Conservation (phyloP, 2,329 filamentous ascomycete species). For the Dothiorella sarmentorum region DNA sequence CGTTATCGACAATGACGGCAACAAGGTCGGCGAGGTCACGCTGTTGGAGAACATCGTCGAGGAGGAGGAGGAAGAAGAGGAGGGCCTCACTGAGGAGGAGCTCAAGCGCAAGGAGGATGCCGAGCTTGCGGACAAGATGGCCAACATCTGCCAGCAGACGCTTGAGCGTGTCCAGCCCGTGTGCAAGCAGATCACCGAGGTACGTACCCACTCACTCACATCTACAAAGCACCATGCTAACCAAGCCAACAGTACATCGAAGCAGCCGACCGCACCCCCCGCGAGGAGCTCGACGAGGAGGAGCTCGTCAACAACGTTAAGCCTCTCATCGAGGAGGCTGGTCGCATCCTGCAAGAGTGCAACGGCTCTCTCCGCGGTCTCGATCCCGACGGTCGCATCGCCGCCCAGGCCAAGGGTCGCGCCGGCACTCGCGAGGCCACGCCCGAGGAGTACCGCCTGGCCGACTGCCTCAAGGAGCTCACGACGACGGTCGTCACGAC, state of each 20-base stretch:
- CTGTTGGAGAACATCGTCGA: slow-evolving; percentile 60
- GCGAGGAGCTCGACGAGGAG: slow-evolving; percentile 88
- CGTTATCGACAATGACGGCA: slow-evolving; percentile 54
- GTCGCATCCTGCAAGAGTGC: slow-evolving; percentile 76
- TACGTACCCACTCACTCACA: slow-evolving; percentile 40
- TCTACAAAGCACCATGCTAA: background rate
- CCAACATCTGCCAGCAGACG: slow-evolving; percentile 68
- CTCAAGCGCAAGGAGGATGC: slow-evolving; percentile 58
- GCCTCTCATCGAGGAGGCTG: slow-evolving; percentile 83
- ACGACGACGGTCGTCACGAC: slow-evolving; percentile 76
- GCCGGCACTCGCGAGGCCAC: slow-evolving; percentile 70
- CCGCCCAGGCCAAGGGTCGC: slow-evolving; percentile 79
- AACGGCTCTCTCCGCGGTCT: slow-evolving; percentile 84
- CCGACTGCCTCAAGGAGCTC: slow-evolving; percentile 81
- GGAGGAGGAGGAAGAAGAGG: slow-evolving; percentile 50
- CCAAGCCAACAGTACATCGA: slow-evolving; percentile 63
- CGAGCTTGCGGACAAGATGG: slow-evolving; percentile 75
- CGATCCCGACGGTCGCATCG: slow-evolving; percentile 83
- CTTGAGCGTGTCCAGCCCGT: slow-evolving; percentile 81
- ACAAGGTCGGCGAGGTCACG: slow-evolving; percentile 62
- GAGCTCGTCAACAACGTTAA: slow-evolving; percentile 81
- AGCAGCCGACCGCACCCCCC: slow-evolving; percentile 71
- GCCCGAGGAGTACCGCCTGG: slow-evolving; percentile 79
- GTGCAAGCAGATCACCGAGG: slow-evolving; percentile 79
- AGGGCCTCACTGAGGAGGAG: slow-evolving; percentile 49